phyloP scores from a whole-genome alignment of 1,284 basidiomycete genomes.

The Puccinia novopanici region DNA sequence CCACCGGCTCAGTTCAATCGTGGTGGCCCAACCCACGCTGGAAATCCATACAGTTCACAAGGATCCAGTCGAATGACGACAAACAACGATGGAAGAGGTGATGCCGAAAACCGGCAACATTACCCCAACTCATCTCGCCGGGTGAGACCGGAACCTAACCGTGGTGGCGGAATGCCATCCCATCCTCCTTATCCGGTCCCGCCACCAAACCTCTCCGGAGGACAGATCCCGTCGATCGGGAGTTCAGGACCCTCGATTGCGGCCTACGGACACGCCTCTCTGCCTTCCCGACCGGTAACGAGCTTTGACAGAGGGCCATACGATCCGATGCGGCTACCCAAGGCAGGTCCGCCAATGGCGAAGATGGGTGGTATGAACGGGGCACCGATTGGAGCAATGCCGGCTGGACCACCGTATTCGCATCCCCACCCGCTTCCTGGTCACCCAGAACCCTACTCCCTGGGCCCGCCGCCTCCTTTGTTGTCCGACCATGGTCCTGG shows the following conservation, averaged over 20 bases:
- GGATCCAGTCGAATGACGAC: slow-evolving; percentile 9
- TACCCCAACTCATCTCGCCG: slow-evolving; percentile 8
- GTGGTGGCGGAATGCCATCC: not conserved
- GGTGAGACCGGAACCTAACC: slow-evolving; percentile 7
- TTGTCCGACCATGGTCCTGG: slow-evolving; percentile 14
- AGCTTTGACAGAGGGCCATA: slow-evolving; percentile 23
- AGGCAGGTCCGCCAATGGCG: slow-evolving; percentile 13
- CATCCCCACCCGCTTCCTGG: not conserved
- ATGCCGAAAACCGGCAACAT: slow-evolving; percentile 3
- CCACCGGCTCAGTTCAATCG: slow-evolving; percentile 13
- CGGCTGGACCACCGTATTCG: slow-evolving; percentile 4
- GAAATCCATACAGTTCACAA: slow-evolving; percentile 27
- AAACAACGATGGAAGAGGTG: not conserved
- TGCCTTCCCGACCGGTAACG: slow-evolving; percentile 18
- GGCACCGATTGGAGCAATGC: slow-evolving; percentile 14
- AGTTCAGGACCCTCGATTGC: not conserved
- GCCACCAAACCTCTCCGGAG: not conserved
- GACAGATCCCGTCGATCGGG: not conserved
- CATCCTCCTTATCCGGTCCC: slow-evolving; percentile 14
- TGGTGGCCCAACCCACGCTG: not conserved
- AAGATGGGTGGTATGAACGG: slow-evolving; percentile 10
- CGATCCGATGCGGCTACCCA: slow-evolving; percentile 11
- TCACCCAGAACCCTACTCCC: slow-evolving; percentile 8
- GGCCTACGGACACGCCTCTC: slow-evolving; percentile 15
- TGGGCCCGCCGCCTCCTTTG: not conserved